phyloP scores from a whole-genome alignment of 345 rosid species.

The Salix exigua region DNA sequence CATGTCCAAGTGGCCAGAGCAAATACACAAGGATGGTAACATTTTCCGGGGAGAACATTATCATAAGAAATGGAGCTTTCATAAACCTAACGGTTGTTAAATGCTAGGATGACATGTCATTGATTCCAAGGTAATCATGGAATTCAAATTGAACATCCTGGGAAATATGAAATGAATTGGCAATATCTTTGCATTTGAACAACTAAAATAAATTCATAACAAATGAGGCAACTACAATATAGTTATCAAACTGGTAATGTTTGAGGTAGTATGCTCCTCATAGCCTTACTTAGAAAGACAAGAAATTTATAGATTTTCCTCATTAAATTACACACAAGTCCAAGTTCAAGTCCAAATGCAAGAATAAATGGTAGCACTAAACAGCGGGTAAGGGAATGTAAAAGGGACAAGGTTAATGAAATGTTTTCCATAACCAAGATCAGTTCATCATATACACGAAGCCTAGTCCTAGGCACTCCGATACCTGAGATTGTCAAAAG shows the following conservation, averaged over 20 bases:
- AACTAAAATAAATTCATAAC: neutral
- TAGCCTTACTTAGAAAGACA: neutral
- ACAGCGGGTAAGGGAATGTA: neutral
- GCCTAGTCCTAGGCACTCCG: neutral
- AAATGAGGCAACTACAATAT: neutral
- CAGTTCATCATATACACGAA: neutral
- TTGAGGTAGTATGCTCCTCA: neutral
- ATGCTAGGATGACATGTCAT: neutral
- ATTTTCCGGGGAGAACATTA: neutral
- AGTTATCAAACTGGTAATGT: neutral
- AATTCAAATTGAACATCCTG: conserved; percentile 4
- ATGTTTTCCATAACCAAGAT: neutral
- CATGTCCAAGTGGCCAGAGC: neutral
- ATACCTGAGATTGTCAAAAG: neutral
- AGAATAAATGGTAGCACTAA: neutral
- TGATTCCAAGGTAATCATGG: neutral
- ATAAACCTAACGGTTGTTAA: neutral
- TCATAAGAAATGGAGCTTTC: neutral
- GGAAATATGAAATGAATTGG: neutral
- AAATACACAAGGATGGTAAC: neutral
- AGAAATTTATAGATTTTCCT: neutral
- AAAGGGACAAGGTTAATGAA: neutral
- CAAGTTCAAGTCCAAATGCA: neutral
- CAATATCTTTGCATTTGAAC: neutral
- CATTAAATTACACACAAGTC: neutral